phyloP scores from a whole-genome alignment of 2,329 filamentous ascomycete species.

The Fusarium mundagurra region DNA sequence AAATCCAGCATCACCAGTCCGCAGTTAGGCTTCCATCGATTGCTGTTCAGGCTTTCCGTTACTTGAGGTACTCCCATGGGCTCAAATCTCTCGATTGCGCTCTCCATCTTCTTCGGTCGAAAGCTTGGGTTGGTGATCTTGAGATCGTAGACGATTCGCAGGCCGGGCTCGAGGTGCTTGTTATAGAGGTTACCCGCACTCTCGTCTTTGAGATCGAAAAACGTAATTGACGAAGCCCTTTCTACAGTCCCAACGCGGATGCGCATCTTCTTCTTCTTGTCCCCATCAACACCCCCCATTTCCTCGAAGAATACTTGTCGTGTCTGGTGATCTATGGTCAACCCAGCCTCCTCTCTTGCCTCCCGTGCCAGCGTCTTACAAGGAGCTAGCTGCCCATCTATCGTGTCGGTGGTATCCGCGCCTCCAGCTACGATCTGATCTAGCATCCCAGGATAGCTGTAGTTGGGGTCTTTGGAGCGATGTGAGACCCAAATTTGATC shows the following conservation, averaged over 20 bases:
- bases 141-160: conserved; percentile 52
- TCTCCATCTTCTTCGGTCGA: conserved; percentile 39
- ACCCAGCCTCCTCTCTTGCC: conserved; percentile 48
- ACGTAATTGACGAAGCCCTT: conserved; percentile 44
- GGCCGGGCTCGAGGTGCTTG: conserved; percentile 50
- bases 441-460: conserved; percentile 48
- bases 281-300: neutral
- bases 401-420: conserved; percentile 45
- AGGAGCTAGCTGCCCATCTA: conserved; percentile 30
- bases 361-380: conserved; percentile 46
- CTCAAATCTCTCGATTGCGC: conserved; percentile 44
- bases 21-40: conserved; percentile 52
- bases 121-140: conserved; percentile 40
- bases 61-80: conserved; percentile 45
- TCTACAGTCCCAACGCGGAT: conserved; percentile 38
- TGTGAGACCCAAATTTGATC: conserved; percentile 49
- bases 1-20: conserved; percentile 54
- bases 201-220: conserved; percentile 48
- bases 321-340: conserved; percentile 25
- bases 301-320: conserved; percentile 19
- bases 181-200: conserved; percentile 42
- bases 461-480: conserved; percentile 39
- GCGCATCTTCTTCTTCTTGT: neutral
- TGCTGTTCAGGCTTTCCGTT: conserved; percentile 39
- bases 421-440: conserved; percentile 52